These are phyloP conservation scores for Saturnispora diversa DNA, from an alignment of 805 yeast genomes.

Conservation along the genomic window DNA sequence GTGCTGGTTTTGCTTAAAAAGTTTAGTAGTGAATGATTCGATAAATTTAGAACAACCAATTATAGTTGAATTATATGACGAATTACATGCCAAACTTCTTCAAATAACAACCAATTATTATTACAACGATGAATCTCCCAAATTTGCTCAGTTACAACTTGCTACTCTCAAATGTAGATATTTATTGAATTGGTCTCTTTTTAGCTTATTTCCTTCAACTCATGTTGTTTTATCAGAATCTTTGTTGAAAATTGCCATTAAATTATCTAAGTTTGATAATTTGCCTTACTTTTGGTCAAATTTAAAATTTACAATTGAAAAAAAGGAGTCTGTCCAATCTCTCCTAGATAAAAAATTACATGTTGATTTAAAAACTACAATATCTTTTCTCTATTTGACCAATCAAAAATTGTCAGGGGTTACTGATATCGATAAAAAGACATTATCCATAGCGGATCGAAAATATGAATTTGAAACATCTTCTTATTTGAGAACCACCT, in stretches of 20 bases:
- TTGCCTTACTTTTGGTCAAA: constrained; percentile 19
- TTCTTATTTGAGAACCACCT: background rate
- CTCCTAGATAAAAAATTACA: constrained; percentile 2
- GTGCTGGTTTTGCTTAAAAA: constrained; percentile 30
- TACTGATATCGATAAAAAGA: background rate
- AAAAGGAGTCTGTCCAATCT: constrained; percentile 2
- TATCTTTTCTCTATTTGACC: background rate
- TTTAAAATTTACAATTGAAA: constrained; percentile 16
- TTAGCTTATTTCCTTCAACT: constrained; percentile 20
- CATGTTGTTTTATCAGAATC: constrained; percentile 25
- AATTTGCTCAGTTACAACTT: constrained; percentile 16
- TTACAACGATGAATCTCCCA: constrained; percentile 17
- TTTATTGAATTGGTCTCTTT: constrained; percentile 25
- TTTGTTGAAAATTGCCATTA: constrained; percentile 21
- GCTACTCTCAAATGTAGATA: constrained; percentile 20
- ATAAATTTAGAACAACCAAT: constrained; percentile 15
- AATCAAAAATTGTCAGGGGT: background rate
- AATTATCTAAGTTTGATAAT: constrained; percentile 16
- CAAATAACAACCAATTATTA: constrained; percentile 17
- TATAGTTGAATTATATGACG: constrained; percentile 21
- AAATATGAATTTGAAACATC: constrained; percentile 4
- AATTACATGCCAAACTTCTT: constrained; percentile 23
- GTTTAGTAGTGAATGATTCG: constrained; percentile 22
- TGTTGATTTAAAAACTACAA: constrained; percentile 8
- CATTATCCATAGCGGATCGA: background rate